phyloP scores from a whole-genome alignment of 2,329 filamentous ascomycete genomes.

The Aureobasidium melanogenum region DNA sequence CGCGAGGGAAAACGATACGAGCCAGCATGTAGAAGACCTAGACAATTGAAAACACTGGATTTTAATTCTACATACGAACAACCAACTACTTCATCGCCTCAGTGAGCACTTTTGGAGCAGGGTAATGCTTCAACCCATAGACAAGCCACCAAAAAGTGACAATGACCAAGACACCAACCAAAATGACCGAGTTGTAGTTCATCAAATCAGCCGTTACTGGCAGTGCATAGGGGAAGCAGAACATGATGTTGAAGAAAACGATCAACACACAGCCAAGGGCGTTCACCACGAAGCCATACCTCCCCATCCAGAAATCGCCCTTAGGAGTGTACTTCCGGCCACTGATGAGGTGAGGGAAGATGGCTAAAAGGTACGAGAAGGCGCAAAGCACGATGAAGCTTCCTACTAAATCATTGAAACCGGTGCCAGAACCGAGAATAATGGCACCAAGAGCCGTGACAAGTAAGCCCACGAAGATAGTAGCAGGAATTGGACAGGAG shows the following conservation, averaged over 20 bases:
- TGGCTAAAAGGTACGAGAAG: constrained; percentile 26
- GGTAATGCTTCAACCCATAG: constrained; percentile 41
- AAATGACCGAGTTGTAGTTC: constrained; percentile 49
- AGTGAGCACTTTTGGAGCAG: constrained; percentile 38
- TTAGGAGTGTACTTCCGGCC: constrained; percentile 23
- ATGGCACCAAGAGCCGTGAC: constrained; percentile 36
- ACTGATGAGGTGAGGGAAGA: constrained; percentile 27
- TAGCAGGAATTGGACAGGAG: constrained; percentile 52
- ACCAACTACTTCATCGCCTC: neutral
- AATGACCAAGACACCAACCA: constrained; percentile 40
- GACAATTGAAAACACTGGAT: neutral
- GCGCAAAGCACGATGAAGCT: constrained; percentile 29
- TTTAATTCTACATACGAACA: neutral
- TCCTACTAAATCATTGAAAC: constrained; percentile 29
- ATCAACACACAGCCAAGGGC: constrained; percentile 25
- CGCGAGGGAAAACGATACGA: neutral
- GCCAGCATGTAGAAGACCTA: neutral
- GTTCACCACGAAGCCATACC: constrained; percentile 24
- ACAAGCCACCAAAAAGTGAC: constrained; percentile 44
- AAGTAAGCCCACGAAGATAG: constrained; percentile 45
- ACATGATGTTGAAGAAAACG: constrained; percentile 29
- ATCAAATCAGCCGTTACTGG: constrained; percentile 36
- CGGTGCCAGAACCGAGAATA: constrained; percentile 24
- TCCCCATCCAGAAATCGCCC: constrained; percentile 29
- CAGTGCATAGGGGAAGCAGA: constrained; percentile 33